Base-by-base conservation (phyloP, 108 stramenopile genomes). In the Chaetoceros tenuissimus region DNA sequence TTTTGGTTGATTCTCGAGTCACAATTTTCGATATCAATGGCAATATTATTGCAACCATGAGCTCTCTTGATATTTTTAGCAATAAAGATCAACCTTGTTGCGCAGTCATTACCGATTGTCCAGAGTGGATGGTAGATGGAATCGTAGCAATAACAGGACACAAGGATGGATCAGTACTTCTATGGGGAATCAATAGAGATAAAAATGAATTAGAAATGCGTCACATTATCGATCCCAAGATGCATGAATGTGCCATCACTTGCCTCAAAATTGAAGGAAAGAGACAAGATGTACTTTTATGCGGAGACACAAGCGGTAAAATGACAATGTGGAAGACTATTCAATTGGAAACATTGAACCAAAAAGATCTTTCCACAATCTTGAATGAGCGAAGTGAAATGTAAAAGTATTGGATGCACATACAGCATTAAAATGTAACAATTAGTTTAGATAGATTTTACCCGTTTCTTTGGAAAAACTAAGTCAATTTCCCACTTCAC, bases 111-210 rank as follows among this genome's bases (percentile, higher is more conserved):
- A 93, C 94, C 1, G 79, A 82, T 53, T 94, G 95, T 71, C 81
- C 92, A 24, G 89, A 95, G 62, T 98, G 97, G 97, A 90, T 79
- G 69, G 78, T 92, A 50, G 56, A 83, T 46, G 97, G 97, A 19
- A 85, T 95, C 49, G 87, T 89, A 22, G 90, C 79, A 25, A 87
- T 96, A 24, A 93, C 94, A 18, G 97, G 97, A 22, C 97, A 97
- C 59, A 75, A 79, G 57, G 89, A 91, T 60, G 97, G 97, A n/a
- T 82, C 93, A 63, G 81, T 96, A 16, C 71, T 78, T 19, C 77
- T 97, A 27, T 97, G 97, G 97, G 75, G 84, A 21, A 59, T 94
- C 24, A 72, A 87, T 60, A 75, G 79, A 57, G 61, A 79, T 22
- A 71, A 62, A 0, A 57, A 53, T n/a, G 55, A 68, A 44, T 55